Evolutionary conservation across 306 rosid species (phyloP), one percentile per base, ranked within the genome.

Genomic region (Cucumis melo): DNA sequence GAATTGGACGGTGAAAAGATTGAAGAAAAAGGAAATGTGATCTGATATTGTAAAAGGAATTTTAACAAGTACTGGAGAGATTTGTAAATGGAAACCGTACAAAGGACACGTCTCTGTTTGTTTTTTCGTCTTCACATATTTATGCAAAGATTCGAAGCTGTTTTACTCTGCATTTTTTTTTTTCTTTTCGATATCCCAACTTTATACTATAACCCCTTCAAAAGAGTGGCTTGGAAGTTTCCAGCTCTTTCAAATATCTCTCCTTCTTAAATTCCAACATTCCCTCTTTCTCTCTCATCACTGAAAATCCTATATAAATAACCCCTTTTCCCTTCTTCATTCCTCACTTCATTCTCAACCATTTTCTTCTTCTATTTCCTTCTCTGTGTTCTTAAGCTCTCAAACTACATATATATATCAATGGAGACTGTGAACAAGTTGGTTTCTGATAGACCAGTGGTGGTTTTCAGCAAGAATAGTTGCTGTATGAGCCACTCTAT

Each of bases 401-500:
- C 56, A 46, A 46, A 46, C 15, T 46, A 46, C 36, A 32, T 4
- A 32, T 32, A 27, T 2, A 46, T 1, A 51, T 51, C n/a, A 51
- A 92, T 91, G 99, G 99, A 95, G 4, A 83, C 84, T 16, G 93
- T 95, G 54, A 92, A 84, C 78, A 86, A 76, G 77, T 78, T 95
- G 97, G 92, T 78, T 11, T 81, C 97, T 7, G 98, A 95, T 87
- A 95, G 87, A 78, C 87, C 99, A 0, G 99, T 92, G 73, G 99
- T 92, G 82, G 91, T 95, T 80, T 95, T 95, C 87, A 95, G 99
- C 92, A 92, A 87, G 87, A 92, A 86, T 80, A 68, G 89, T 0
- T 95, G 99, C 78, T 89, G 96, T 87, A 90, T 95, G 87, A 87
- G 96, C 62, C 93, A 95, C 90, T 70, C 96, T 10, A 88, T 95